Base-by-base conservation (phyloP, 352 stramenopile species). In the Phytophthora hibernalis region DNA sequence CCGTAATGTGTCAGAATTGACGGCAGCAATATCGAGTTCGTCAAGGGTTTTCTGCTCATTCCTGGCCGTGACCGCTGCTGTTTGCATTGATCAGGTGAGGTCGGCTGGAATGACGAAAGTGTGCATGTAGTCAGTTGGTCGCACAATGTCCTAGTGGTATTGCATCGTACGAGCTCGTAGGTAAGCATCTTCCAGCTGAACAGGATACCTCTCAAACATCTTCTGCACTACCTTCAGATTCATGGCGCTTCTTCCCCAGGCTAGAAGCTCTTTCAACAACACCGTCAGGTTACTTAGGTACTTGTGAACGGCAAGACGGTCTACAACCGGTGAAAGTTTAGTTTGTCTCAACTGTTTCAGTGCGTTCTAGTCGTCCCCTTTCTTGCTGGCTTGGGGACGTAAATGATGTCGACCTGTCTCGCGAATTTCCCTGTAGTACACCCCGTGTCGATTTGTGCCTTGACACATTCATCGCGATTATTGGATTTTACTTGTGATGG, bases 371-470 rank as follows among this genome's bases (percentile, higher is more conserved):
- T 7, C 26, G 33, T 61, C 3, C 31, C 45, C 35, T 28, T 45
- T 5, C 33, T 6, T 12, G 44, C 50, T 20, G 43, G 60, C 52
- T 55, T 56, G 15, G 51, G 51, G 1, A 61, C 49, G 2, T 50
- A 61, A 13, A 61, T 43, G 5, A 56, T 45, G 13, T 57, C 60
- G 5, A 68, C 60, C 44, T 66, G 58, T 12, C 59, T 20, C 49
- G 15, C 20, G 3, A 18, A 18, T 40, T 30, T 30, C 26, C 6
- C 26, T 30, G 2, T 30, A 2, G 26, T 30, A 30, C 3, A 30
- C 3, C 26, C 26, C 26, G 26, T 30, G 6, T 2, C 26, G 6
- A 30, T 30, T 30, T 2, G 2, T 30, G 6, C 3, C 26, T 30
- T 30, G 26, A 6, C 26, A 30, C 26, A 30, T 30, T 30, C 26